These are phyloP conservation scores for Haematococcus sp. DNA, from an alignment of 139 green algal species.

Conservation along the genomic window DNA sequence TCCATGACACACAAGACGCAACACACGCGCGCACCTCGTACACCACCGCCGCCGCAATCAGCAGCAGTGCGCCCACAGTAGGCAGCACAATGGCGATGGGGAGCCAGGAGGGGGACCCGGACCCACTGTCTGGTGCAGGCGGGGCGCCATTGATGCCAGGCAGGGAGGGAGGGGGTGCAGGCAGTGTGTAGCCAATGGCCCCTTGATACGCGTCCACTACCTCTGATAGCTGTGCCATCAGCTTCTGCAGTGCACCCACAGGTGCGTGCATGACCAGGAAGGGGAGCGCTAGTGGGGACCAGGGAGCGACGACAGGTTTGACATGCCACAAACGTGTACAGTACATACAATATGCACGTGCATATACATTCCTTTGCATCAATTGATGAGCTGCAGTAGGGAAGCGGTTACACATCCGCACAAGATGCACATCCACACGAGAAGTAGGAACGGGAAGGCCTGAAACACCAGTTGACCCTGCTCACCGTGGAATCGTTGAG, in stretches of 20 bases:
- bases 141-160: not conserved
- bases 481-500: not conserved
- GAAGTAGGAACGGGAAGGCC: no score
- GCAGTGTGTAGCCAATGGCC: conserved; percentile 13
- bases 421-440: no score
- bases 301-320: no score
- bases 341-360: no score
- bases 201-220: conserved; percentile 14
- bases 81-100: conserved; percentile 36
- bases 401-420: no score
- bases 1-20: no score
- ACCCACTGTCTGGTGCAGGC: not conserved
- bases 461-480: no score
- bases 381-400: no score
- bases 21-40: conserved; percentile 10
- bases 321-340: no score
- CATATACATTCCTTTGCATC: no score
- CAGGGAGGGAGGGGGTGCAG: not conserved
- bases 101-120: conserved; percentile 24
- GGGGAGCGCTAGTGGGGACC: no score
- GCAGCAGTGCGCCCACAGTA: conserved; percentile 30
- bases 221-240: not conserved
- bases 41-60: conserved; percentile 25
- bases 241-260: not conserved
- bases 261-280: not conserved